Evolutionary conservation across 169 alveolate genomes (phyloP), one percentile per base, ranked within the genome.

Genomic region (Pseudocohnilembus persalinus): DNA sequence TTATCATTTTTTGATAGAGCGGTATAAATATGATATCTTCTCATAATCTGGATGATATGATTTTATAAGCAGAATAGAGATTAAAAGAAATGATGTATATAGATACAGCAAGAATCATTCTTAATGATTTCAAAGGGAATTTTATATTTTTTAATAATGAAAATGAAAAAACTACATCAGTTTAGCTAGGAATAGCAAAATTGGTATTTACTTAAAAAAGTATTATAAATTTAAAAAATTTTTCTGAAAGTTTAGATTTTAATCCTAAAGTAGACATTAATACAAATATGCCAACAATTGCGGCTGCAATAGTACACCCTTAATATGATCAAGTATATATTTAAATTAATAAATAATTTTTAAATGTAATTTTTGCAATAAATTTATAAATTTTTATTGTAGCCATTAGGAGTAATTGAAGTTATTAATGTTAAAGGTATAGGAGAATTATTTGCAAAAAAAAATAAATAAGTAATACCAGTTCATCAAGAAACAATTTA

Each of bases 81-180:
- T 34, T 85, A 29, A 85, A 73, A 85, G 83, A 79, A 64, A 73
- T 85, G 0, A 85, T 85, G 89, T 72, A 85, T 85, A 33, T 73
- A 6, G 85, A 85, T 28, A 85, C 77, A 32, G 85, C 85, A n/a
- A 73, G 89, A 35, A 34, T 79, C 31, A 49, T 85, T 0, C 15
- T 85, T 65, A 78, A 85, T 77, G 34, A 27, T n/a, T 34, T 33
- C 29, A 81, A 72, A 35, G 76, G 77, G 15, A 77, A 29, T 16
- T 35, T 79, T 34, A 34, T 74, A 31, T 35, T 30, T 73, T 65
- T 63, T 29, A 35, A 73, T 26, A 77, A 85, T 27, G 16, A 77
- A 29, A 35, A 80, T 27, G 35, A 73, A 1, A 1, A 73, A 29
- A 20, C 24, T 25, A 68, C 32, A 29, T 28, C 30, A 0, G 1